Evolutionary conservation across 768 basidiomycete genomes (phyloP), one percentile per base, ranked within the genome.

Genomic region (Lentinula detonsa): DNA sequence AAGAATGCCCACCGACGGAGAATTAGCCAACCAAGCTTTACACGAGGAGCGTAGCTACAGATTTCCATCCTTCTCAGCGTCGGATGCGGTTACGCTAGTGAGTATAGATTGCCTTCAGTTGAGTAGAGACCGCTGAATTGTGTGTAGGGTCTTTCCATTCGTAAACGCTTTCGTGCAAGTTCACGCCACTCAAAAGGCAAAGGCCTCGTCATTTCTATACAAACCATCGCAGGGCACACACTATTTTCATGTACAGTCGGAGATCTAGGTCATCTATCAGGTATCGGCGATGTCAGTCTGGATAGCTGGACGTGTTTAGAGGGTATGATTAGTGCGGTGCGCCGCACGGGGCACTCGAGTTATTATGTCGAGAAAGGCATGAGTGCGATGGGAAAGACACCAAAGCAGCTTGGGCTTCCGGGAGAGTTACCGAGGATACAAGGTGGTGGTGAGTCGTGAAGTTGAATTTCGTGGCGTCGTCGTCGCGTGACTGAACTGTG

Each of bases 331-430:
- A 83, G 82, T 43, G 86, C 91, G 28, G 90, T 91, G 50, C 83
- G 80, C 65, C 79, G 90, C 62, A 93, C 90, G 16, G 90, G 91
- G 1, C 91, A 93, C 69, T 90, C 90, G 7, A 91, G 87, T 65
- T 93, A 79, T 71, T 93, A 93, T 71, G 88, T 93, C 8, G 91
- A 93, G 69, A 92, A 91, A 69, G 88, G 90, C 5, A 91, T 91
- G 85, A 84, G 82, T 52, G 91, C 91, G 3, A 87, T 89, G 86
- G 87, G 88, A 16, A 91, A 88, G 73, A 86, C 85, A 5, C 80
- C 87, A 42, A 83, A 83, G 65, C 86, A 91, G 65, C 78, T 88
- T 75, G 90, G 87, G 4, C 77, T 88, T 39, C 84, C 87, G 59
- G 80, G 78, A 15, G 87, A 91, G 59, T 77, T 15, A 28, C 23